These are phyloP conservation scores for Salix suchowensis DNA, from an alignment of 345 rosid species.

Conservation along the genomic window DNA sequence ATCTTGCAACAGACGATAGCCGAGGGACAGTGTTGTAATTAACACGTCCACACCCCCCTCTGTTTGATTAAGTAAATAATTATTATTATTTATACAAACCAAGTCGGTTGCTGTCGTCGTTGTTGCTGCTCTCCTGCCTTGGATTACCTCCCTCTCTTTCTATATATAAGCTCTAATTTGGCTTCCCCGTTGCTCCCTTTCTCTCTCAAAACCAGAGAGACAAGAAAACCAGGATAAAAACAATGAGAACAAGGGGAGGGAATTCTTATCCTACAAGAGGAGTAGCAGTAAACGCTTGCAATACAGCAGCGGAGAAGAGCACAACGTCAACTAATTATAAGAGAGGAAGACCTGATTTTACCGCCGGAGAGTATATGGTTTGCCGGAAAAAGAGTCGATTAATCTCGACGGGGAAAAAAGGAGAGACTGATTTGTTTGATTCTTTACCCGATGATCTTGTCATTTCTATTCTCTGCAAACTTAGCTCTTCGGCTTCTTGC, in stretches of 20 bases:
- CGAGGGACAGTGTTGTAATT: slow-evolving; percentile 29
- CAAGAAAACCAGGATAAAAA: not conserved
- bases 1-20: slow-evolving; percentile 43
- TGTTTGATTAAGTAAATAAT: not conserved
- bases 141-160: slow-evolving; percentile 10
- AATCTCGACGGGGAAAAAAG: slow-evolving; percentile 18
- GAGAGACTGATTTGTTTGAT: slow-evolving; percentile 48
- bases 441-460: slow-evolving; percentile 80
- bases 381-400: slow-evolving; percentile 36
- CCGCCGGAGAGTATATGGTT: slow-evolving; percentile 24
- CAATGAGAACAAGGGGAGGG: slow-evolving; percentile 56
- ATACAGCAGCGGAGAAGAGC: slow-evolving; percentile 5
- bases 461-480: slow-evolving; percentile 51
- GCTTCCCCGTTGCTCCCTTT: slow-evolving; percentile 18
- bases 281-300: not conserved
- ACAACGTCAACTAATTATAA: slow-evolving; percentile 3
- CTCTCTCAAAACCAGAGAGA: slow-evolving; percentile 18
- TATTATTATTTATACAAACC: slow-evolving; percentile 4
- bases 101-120: slow-evolving; percentile 30
- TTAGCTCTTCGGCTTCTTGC: slow-evolving; percentile 50
- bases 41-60: not conserved
- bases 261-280: slow-evolving; percentile 38
- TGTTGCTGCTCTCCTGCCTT: slow-evolving; percentile 10
- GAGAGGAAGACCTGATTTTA: not conserved
- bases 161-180: slow-evolving; percentile 32